Conservation (phyloP, 139 green algal species). For the Micractinium conductrix region DNA sequence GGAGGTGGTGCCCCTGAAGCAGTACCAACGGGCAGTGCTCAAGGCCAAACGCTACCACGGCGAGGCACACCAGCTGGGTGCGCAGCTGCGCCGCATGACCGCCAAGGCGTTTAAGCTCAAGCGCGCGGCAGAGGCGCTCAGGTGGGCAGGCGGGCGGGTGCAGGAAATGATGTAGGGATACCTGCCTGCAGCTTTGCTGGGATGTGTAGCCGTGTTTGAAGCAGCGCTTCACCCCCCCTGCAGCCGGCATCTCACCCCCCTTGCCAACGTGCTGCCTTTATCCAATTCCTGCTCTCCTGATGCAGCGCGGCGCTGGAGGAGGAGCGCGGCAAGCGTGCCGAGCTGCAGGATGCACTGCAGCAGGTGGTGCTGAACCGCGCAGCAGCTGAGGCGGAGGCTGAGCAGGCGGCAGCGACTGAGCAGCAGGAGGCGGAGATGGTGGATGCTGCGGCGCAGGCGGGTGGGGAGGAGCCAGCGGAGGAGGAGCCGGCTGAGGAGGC, state of each 20-base stretch:
- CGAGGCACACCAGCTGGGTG: slow-evolving; percentile 22
- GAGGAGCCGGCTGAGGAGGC: slow-evolving; percentile 2
- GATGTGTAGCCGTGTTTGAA: too few species aligned
- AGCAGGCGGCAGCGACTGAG: slow-evolving; percentile 17
- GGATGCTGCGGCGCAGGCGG: neutral
- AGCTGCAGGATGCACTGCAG: slow-evolving; percentile 49
- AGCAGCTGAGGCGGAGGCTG: slow-evolving; percentile 10
- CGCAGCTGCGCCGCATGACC: slow-evolving; percentile 23
- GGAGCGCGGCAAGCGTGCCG: slow-evolving; percentile 31
- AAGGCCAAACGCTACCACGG: slow-evolving; percentile 23
- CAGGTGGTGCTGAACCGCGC: slow-evolving; percentile 42
- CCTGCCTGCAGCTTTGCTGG: too few species aligned
- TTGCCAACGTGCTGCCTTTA: neutral
- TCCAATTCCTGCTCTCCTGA: neutral
- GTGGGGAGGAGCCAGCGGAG: slow-evolving; percentile 5
- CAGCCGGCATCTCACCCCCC: too few species aligned
- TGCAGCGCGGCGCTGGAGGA: slow-evolving; percentile 31
- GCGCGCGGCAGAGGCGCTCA: slow-evolving; percentile 16
- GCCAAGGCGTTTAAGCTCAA: slow-evolving; percentile 27
- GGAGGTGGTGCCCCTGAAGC: slow-evolving; percentile 22
- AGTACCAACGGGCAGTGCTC: slow-evolving; percentile 32
- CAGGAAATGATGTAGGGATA: too few species aligned
- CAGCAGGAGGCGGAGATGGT: neutral
- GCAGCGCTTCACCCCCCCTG: too few species aligned
- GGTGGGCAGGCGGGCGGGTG: neutral